Evolutionary conservation across 2,329 filamentous ascomycete genomes (phyloP).

Genomic region (Lasiodiplodia sp.): DNA sequence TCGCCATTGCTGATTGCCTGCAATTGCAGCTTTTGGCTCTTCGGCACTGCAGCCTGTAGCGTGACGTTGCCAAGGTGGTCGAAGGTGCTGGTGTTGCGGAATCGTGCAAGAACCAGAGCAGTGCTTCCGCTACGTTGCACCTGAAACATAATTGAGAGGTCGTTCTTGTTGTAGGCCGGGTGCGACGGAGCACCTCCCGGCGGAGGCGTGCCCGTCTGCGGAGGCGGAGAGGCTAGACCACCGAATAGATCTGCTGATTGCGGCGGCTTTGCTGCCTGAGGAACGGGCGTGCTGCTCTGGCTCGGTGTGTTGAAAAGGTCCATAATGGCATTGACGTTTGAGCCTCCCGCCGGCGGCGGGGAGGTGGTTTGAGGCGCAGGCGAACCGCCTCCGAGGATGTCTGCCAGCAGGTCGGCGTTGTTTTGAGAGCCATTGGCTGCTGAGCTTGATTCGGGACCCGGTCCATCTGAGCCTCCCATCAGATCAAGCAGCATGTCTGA

Average conservation of each 20-base stretch:
- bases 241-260: slow-evolving; percentile 52
- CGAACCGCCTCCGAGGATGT: slow-evolving; percentile 82
- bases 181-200: slow-evolving; percentile 60
- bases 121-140: slow-evolving; percentile 82
- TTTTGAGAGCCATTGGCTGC: slow-evolving; percentile 68
- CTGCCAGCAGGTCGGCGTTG: slow-evolving; percentile 86
- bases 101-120: slow-evolving; percentile 83
- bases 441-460: slow-evolving; percentile 63
- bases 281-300: slow-evolving; percentile 50
- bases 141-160: slow-evolving; percentile 79
- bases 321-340: slow-evolving; percentile 74
- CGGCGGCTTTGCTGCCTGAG: slow-evolving; percentile 46
- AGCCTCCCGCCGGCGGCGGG: slow-evolving; percentile 42
- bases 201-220: slow-evolving; percentile 51
- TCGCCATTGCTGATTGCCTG: slow-evolving; percentile 86
- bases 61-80: slow-evolving; percentile 75
- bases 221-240: slow-evolving; percentile 56
- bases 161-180: slow-evolving; percentile 86
- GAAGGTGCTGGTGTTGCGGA: slow-evolving; percentile 77
- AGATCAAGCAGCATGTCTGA: slow-evolving; percentile 91
- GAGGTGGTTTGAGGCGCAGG: slow-evolving; percentile 52
- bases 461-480: slow-evolving; percentile 81
- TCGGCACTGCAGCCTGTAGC: slow-evolving; percentile 93
- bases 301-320: slow-evolving; percentile 74
- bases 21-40: slow-evolving; percentile 92